phyloP scores from a whole-genome alignment of 768 basidiomycete genomes.

The Lactifluus volemus region DNA sequence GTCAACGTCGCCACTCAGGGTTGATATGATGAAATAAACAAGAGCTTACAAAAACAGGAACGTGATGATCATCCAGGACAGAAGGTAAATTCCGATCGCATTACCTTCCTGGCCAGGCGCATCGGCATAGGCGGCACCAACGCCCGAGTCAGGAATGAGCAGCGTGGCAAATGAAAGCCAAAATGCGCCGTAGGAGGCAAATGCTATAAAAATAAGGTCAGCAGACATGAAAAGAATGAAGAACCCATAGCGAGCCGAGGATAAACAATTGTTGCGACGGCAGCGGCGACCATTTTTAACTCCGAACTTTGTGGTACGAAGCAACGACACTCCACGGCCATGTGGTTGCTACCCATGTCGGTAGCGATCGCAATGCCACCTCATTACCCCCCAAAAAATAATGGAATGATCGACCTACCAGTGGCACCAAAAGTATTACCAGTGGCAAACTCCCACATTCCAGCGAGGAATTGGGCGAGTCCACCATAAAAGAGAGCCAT shows the following conservation, averaged over 20 bases:
- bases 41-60: constrained; percentile 53
- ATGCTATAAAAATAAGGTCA: constrained; percentile 39
- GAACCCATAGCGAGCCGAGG: background rate
- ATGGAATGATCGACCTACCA: constrained; percentile 35
- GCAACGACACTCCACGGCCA: background rate
- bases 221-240: background rate
- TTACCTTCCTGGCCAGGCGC: constrained; percentile 32
- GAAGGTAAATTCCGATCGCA: constrained; percentile 68
- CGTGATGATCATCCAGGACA: constrained; percentile 68
- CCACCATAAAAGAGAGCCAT: constrained; percentile 86
- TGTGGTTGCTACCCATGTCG: background rate
- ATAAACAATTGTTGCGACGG: background rate
- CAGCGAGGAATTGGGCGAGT: constrained; percentile 76
- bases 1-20: background rate
- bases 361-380: background rate
- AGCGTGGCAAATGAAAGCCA: constrained; percentile 80
- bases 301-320: too few species aligned
- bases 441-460: constrained; percentile 61
- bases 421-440: constrained; percentile 67
- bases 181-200: constrained; percentile 79
- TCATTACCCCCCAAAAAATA: background rate
- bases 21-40: background rate
- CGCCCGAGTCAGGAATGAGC: constrained; percentile 59
- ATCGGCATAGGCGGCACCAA: constrained; percentile 41
- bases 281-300: too few species aligned